These are phyloP conservation scores for Eucalyptus microcorys DNA, from an alignment of 345 rosid species.

Conservation along the genomic window DNA sequence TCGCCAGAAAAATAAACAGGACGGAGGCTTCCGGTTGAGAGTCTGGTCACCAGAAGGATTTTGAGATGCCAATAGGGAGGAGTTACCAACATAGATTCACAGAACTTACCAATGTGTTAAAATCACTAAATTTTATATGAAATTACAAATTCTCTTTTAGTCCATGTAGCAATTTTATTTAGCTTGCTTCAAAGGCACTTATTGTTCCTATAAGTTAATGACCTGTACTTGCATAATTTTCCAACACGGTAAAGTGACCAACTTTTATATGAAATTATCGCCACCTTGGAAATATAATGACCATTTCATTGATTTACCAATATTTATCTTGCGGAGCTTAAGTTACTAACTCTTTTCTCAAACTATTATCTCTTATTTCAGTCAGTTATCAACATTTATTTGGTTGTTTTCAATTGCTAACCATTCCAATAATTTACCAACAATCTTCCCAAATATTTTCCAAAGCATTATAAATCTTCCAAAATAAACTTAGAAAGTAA, in stretches of 20 bases:
- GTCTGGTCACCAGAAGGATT: slow-evolving; percentile 9
- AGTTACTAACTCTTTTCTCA: not conserved
- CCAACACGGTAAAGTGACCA: not conserved
- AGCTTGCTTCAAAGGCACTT: not conserved
- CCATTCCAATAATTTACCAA: not conserved
- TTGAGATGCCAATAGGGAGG: not conserved
- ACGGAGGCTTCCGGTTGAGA: slow-evolving; percentile 11
- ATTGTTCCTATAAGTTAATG: not conserved
- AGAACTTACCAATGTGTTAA: slow-evolving; percentile 8
- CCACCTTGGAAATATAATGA: not conserved
- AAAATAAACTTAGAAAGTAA: not conserved
- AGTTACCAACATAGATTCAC: not conserved
- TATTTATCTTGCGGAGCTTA: not conserved
- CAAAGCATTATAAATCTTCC: not conserved
- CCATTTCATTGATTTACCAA: not conserved
- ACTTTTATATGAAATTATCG: too few relatives aligned
- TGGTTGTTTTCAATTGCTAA: not conserved
- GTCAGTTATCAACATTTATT: not conserved
- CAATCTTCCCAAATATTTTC: not conserved
- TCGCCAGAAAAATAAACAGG: slow-evolving; percentile 20
- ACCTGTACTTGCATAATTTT: not conserved
- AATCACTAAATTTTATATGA: not conserved
- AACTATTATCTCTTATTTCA: not conserved
- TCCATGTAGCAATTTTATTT: not conserved
- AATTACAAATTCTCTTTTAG: not conserved